Evolutionary conservation across 1,139 yeast genomes (phyloP), one percentile per base, ranked within the genome.

Genomic region (Scheffersomyces parashehatae): DNA sequence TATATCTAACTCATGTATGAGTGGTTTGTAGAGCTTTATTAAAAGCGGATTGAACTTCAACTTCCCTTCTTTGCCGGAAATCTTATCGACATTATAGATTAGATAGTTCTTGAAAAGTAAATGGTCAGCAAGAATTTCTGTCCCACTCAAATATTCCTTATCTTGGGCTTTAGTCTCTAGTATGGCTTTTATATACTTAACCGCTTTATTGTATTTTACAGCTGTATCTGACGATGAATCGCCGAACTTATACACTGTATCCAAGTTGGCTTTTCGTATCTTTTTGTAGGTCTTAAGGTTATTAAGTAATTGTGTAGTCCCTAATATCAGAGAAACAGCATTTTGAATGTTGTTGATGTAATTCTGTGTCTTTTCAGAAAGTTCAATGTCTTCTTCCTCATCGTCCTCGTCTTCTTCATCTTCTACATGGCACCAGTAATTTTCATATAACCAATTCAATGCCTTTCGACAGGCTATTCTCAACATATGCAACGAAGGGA

Each of bases 401-500:
- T 50, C 58, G 8, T 55, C 64, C 3, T 53, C 61, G 5, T 54
- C 56, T 24, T 64, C 65, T 4, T 56, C 64, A 2, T 54, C 58
- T 29, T 62, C 60, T 37, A 77, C 62, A 29, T 67, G 70, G 35
- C 60, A 55, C 99, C 99, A 93, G 65, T 85, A 93, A 56, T 86
- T 73, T 9, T 71, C 77, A 62, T 75, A 76, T 3, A 93, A 65
- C 98, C 99, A 95, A 8, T 65, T 68, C 38, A 91, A 62, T 0
- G 96, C 97, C 44, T 78, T 70, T 5, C 60, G 57, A 5, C 82
- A 67, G 5, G 84, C 80, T 28, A 70, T 62, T 34, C 96, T 70
- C 16, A 93, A 71, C 65, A 87, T 73, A 37, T 77, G 81, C 35
- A 89, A 55, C 31, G 86, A 75, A 0, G 98, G 97, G 16, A 93